phyloP scores from a whole-genome alignment of 495 filamentous ascomycete genomes.

The Bacidia rubella region DNA sequence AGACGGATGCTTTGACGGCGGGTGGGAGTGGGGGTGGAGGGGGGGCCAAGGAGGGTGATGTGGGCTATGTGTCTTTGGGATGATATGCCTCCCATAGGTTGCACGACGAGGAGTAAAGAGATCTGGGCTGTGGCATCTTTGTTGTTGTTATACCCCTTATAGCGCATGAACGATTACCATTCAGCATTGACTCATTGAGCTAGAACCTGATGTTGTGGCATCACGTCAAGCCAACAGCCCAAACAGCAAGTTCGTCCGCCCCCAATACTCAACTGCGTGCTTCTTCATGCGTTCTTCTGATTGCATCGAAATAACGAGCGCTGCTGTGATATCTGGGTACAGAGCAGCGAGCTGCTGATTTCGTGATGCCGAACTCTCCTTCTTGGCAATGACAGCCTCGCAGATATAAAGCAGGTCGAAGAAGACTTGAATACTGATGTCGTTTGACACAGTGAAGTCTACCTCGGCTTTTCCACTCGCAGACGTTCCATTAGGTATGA shows the following conservation, averaged over 20 bases:
- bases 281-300: conserved; percentile 39
- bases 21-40: neutral
- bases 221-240: conserved; percentile 31
- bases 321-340: conserved; percentile 17
- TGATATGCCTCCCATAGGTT: too few relatives aligned
- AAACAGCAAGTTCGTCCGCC: conserved; percentile 64
- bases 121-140: too few relatives aligned
- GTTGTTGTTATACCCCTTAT: neutral
- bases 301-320: conserved; percentile 31
- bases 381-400: conserved; percentile 25
- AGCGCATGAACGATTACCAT: neutral
- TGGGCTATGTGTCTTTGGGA: conserved; percentile 14
- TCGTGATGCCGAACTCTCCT: neutral
- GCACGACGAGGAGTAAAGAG: too few relatives aligned
- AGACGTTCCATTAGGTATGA: neutral
- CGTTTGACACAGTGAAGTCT: conserved; percentile 24
- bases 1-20: conserved; percentile 6
- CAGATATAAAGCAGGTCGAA: conserved; percentile 65
- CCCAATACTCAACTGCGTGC: conserved; percentile 60
- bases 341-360: neutral
- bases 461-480: conserved; percentile 8
- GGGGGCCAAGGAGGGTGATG: conserved; percentile 10
- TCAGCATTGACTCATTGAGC: neutral
- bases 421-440: conserved; percentile 56
- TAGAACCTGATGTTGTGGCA: too few relatives aligned